These are phyloP conservation scores for Magnaporthiopsis rhizophila DNA, from an alignment of 2,329 filamentous ascomycete species.

Conservation along the genomic window DNA sequence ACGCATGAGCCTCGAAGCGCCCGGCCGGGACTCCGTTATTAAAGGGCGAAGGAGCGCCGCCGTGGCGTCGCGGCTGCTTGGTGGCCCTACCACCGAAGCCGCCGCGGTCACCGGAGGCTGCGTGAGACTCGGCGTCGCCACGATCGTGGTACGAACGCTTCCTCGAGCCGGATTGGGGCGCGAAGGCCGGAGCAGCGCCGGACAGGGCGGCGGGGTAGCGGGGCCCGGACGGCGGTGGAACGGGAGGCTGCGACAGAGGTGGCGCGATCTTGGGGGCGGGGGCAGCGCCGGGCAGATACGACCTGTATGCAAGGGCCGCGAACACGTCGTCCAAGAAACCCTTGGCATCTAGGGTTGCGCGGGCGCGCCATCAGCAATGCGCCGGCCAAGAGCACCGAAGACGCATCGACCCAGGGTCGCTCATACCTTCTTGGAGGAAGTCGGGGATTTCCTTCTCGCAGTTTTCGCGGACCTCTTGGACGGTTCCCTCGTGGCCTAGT, in stretches of 20 bases:
- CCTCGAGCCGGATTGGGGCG: constrained; percentile 16
- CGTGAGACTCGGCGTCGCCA: constrained; percentile 28
- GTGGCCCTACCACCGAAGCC: constrained; percentile 33
- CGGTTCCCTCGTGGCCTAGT: constrained; percentile 59
- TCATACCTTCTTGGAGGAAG: constrained; percentile 60
- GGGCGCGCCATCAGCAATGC: neutral
- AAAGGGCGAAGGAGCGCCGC: constrained; percentile 7
- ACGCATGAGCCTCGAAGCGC: neutral
- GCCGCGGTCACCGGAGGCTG: constrained; percentile 19
- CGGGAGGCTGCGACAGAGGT: constrained; percentile 12
- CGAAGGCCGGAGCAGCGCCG: constrained; percentile 4
- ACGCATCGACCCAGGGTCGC: neutral
- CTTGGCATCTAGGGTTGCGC: constrained; percentile 37
- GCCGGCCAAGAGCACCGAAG: neutral
- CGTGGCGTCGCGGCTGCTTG: constrained; percentile 53
- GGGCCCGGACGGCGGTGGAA: constrained; percentile 10
- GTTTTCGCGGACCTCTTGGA: constrained; percentile 54
- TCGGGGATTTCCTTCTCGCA: constrained; percentile 67
- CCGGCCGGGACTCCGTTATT: neutral
- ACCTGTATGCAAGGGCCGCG: constrained; percentile 52
- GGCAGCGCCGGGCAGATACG: constrained; percentile 49
- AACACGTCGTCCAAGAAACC: constrained; percentile 67
- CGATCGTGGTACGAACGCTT: constrained; percentile 52
- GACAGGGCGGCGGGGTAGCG: constrained; percentile 14
- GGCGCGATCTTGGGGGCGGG: constrained; percentile 24